Evolutionary conservation across 208 protist genomes (phyloP).

Genomic region (Leishmania martiniquensis): DNA sequence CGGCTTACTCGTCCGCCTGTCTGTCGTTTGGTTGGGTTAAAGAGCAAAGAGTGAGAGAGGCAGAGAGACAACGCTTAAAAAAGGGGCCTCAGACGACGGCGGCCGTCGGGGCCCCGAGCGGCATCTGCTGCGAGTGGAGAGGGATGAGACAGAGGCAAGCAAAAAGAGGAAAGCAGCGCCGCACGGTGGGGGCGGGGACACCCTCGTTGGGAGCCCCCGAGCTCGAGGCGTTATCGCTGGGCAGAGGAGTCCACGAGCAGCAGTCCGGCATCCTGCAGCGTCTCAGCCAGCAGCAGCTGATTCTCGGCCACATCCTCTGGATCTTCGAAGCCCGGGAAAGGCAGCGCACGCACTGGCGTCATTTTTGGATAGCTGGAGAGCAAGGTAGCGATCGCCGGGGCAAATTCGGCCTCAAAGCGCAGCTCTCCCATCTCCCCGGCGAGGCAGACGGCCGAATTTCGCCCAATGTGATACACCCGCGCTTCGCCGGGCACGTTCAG

Average conservation of each 20-base stretch:
- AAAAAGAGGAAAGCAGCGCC: background rate
- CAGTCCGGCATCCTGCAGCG: constrained; percentile 45
- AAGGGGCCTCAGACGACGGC: too few relatives aligned
- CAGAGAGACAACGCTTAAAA: too few relatives aligned
- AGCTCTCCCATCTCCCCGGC: constrained; percentile 40
- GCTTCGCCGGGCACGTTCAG: constrained; percentile 58
- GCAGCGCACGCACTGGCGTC: constrained; percentile 38
- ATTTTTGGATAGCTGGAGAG: constrained; percentile 39
- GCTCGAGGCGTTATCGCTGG: background rate
- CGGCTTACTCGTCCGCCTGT: too few relatives aligned
- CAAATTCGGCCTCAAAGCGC: constrained; percentile 70
- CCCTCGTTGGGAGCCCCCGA: background rate
- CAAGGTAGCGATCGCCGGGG: constrained; percentile 62
- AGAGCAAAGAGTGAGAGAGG: too few relatives aligned
- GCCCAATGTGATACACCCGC: constrained; percentile 56
- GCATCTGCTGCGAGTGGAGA: too few relatives aligned
- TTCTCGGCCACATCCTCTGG: constrained; percentile 53
- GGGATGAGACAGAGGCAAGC: background rate
- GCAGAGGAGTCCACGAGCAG: constrained; percentile 25
- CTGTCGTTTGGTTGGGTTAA: too few relatives aligned
- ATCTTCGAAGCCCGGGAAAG: constrained; percentile 63
- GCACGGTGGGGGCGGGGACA: background rate
- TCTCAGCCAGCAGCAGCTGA: constrained; percentile 45
- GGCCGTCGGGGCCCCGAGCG: too few relatives aligned
- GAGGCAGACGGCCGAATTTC: constrained; percentile 60